Evolutionary conservation across 345 rosid species (phyloP).

Genomic region (Salix suchowensis): DNA sequence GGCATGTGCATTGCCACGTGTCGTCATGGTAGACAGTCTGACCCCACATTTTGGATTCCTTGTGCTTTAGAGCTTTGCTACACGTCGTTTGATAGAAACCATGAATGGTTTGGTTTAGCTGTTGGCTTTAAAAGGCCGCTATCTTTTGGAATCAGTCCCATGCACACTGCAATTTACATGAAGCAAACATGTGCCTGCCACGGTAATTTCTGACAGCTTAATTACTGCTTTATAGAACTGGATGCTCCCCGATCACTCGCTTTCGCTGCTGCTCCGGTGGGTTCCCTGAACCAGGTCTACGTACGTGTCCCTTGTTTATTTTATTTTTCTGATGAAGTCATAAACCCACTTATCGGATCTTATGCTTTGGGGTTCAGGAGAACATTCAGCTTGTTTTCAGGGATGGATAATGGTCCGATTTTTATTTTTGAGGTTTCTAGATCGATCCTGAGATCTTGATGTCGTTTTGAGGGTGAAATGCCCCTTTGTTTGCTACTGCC

Average conservation of each 20-base stretch:
- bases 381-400: neutral
- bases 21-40: neutral
- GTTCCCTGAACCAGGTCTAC: no score
- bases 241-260: neutral
- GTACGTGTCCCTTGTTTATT: neutral
- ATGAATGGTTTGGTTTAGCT: neutral
- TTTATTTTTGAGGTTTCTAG: neutral
- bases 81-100: slow-evolving; percentile 16
- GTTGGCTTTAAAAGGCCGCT: neutral
- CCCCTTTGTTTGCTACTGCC: no score
- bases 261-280: no score
- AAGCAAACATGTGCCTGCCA: neutral
- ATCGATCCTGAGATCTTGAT: neutral
- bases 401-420: neutral
- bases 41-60: neutral
- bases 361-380: neutral
- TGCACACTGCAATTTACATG: neutral
- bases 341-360: neutral
- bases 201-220: neutral
- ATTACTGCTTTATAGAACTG: neutral
- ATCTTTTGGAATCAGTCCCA: neutral
- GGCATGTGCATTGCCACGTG: slow-evolving; percentile 30
- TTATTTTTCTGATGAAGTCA: neutral
- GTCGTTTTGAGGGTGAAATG: neutral
- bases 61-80: slow-evolving; percentile 3